Evolutionary conservation across 495 filamentous ascomycete species (phyloP).

Genomic region (Tuber indicum): DNA sequence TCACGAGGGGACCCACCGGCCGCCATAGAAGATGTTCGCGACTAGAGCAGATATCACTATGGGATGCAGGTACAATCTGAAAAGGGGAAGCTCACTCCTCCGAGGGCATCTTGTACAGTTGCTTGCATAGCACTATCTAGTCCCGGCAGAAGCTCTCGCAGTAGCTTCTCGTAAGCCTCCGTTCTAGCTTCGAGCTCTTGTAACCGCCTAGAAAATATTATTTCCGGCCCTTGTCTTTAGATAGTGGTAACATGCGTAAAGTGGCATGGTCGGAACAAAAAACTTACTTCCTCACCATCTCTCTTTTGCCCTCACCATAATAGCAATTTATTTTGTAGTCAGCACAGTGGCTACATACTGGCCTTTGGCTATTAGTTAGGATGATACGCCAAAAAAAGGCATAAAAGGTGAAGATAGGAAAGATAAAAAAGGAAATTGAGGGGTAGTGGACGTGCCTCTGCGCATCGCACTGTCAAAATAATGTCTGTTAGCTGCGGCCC

Average conservation of each 20-base stretch:
- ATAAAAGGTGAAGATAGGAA: not conserved
- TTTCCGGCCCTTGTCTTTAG: not conserved
- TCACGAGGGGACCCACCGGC: not conserved
- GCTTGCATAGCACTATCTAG: constrained; percentile 6
- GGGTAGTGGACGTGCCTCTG: constrained; percentile 21
- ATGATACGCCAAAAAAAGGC: not conserved
- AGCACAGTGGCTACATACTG: constrained; percentile 21
- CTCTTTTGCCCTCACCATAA: constrained; percentile 36
- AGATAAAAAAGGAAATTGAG: not conserved
- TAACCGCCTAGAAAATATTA: constrained; percentile 12
- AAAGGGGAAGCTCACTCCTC: constrained; percentile 9
- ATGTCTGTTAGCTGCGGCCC: not conserved
- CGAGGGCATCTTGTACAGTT: constrained; percentile 4
- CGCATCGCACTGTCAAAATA: constrained; percentile 29
- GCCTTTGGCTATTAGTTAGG: constrained; percentile 19
- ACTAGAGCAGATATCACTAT: not conserved
- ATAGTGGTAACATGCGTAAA: not conserved
- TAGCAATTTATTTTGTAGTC: constrained; percentile 12
- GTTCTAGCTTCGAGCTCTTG: constrained; percentile 14
- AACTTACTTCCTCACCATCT: constrained; percentile 30
- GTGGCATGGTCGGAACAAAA: not conserved
- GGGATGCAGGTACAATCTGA: not conserved
- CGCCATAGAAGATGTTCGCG: constrained; percentile 5
- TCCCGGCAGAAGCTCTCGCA: constrained; percentile 14
- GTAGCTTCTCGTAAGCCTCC: constrained; percentile 15